Conservation (phyloP, 1,284 basidiomycete genomes). For the Cutaneotrichosporon curvatum region DNA sequence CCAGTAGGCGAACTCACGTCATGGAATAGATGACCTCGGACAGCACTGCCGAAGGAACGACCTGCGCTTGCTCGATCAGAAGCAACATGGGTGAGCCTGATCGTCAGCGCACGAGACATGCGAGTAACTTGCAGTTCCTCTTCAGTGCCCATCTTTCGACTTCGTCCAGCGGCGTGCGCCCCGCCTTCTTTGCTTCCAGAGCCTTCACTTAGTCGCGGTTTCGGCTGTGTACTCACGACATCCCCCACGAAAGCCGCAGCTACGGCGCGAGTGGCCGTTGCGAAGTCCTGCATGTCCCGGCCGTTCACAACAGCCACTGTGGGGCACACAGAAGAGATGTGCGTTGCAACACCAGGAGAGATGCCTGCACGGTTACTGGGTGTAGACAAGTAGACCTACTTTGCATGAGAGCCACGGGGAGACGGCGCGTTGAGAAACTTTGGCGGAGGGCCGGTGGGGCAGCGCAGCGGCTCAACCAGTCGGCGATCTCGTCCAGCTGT, state of each 20-base stretch:
- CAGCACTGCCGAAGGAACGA: slow-evolving; percentile 20
- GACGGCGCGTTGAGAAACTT: slow-evolving; percentile 17
- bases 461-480: slow-evolving; percentile 29
- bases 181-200: slow-evolving; percentile 22
- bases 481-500: slow-evolving; percentile 31
- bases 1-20: slow-evolving; percentile 15
- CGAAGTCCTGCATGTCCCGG: slow-evolving; percentile 27
- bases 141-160: slow-evolving; percentile 30
- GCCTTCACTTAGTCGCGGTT: slow-evolving; percentile 14
- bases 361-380: slow-evolving; percentile 12
- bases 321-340: slow-evolving; percentile 2
- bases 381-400: slow-evolving; percentile 16
- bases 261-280: slow-evolving; percentile 20
- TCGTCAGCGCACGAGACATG: background rate
- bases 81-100: slow-evolving; percentile 25
- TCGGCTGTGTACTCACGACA: slow-evolving; percentile 14
- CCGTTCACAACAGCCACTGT: slow-evolving; percentile 16
- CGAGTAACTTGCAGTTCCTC: slow-evolving; percentile 1
- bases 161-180: slow-evolving; percentile 33
- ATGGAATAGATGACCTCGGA: slow-evolving; percentile 36
- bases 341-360: slow-evolving; percentile 12
- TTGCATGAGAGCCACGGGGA: slow-evolving; percentile 34
- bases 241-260: slow-evolving; percentile 30
- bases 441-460: slow-evolving; percentile 16
- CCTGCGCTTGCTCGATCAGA: slow-evolving; percentile 35